These are phyloP conservation scores for Hexamita inflata DNA, from an alignment of 208 protist species.

Conservation along the genomic window DNA sequence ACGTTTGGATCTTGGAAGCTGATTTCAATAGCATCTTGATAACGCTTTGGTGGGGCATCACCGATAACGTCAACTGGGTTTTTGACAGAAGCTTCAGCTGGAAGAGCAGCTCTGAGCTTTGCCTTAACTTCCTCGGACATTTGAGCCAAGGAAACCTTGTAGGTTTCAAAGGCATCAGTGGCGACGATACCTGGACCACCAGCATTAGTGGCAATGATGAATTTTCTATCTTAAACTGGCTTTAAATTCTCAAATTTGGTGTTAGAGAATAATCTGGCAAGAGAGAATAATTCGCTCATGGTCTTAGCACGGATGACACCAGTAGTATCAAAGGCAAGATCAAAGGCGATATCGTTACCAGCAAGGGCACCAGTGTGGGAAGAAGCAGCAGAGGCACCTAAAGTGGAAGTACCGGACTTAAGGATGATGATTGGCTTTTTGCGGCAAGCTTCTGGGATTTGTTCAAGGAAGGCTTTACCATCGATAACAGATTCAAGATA, in stretches of 20 bases:
- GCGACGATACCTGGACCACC: slow-evolving; percentile 46
- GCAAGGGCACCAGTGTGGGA: slow-evolving; percentile 47
- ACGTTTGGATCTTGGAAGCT: slow-evolving; percentile 24
- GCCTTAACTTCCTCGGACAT: slow-evolving; percentile 13
- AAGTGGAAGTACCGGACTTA: slow-evolving; percentile 37
- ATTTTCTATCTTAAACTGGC: slow-evolving; percentile 2
- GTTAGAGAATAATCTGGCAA: slow-evolving; percentile 29
- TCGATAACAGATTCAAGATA: slow-evolving; percentile 43
- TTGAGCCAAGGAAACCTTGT: slow-evolving; percentile 22
- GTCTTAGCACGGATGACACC: slow-evolving; percentile 35
- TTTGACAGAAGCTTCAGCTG: slow-evolving; percentile 31
- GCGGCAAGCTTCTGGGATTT: not conserved
- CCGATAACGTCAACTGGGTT: slow-evolving; percentile 47
- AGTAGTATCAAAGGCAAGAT: slow-evolving; percentile 34
- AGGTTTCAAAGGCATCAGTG: slow-evolving; percentile 36
- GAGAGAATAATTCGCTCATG: slow-evolving; percentile 39
- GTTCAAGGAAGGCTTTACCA: slow-evolving; percentile 34
- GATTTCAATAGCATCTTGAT: slow-evolving; percentile 30
- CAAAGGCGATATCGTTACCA: slow-evolving; percentile 33
- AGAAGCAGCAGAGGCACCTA: slow-evolving; percentile 37
- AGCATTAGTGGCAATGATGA: slow-evolving; percentile 44
- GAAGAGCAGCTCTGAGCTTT: slow-evolving; percentile 30
- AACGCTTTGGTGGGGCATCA: slow-evolving; percentile 33
- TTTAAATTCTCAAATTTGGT: not conserved
- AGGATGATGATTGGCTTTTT: slow-evolving; percentile 42